These are phyloP conservation scores for Pezicula neosporulosa DNA, from an alignment of 2,329 filamentous ascomycete genomes.

Conservation along the genomic window DNA sequence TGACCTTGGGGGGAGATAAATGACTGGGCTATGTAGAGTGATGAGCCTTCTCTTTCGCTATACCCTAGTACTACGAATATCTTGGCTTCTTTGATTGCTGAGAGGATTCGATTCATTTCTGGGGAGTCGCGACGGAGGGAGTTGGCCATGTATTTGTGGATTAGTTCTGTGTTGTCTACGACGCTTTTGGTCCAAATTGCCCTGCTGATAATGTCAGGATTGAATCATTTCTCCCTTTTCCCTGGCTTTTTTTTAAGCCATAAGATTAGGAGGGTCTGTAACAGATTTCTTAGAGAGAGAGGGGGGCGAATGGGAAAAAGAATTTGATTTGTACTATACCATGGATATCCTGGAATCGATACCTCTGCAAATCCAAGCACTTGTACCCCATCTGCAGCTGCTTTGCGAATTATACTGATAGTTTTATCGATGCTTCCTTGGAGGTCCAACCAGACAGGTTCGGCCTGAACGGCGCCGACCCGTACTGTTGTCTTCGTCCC, in stretches of 20 bases:
- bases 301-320: too few species aligned
- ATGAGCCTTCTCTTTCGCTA: constrained; percentile 40
- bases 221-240: constrained; percentile 7
- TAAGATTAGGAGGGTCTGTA: too few species aligned
- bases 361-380: constrained; percentile 41
- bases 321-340: too few species aligned
- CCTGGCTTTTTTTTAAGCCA: too few species aligned
- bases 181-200: constrained; percentile 31
- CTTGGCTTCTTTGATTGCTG: constrained; percentile 41
- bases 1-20: constrained; percentile 45
- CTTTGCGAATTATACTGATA: constrained; percentile 30
- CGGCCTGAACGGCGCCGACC: constrained; percentile 7
- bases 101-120: constrained; percentile 40
- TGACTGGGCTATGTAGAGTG: constrained; percentile 43
- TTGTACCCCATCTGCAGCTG: constrained; percentile 27
- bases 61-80: constrained; percentile 45
- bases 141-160: constrained; percentile 43
- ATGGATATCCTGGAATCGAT: constrained; percentile 43
- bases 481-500: constrained; percentile 1
- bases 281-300: too few species aligned
- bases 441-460: constrained; percentile 10
- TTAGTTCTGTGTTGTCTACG: constrained; percentile 31
- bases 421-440: constrained; percentile 32
- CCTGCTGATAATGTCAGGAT: constrained; percentile 29
- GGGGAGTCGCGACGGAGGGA: constrained; percentile 35